Percentiles rank a stretch among this genome's conserved stretches.
Conservation (phyloP, 805 yeast genomes). For the Hemisphaericaspora nanyangensis region DNA sequence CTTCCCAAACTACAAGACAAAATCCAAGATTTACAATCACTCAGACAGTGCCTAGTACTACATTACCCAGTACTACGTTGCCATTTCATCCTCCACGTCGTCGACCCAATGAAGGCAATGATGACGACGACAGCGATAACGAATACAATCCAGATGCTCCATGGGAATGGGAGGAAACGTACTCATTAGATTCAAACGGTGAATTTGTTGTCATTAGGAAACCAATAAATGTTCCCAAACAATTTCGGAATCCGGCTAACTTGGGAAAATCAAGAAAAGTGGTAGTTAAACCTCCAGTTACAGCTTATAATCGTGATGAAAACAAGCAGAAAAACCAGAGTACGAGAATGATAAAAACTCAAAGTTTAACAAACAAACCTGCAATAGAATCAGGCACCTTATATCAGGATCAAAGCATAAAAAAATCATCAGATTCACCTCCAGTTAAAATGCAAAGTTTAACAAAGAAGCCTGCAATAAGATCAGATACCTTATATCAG, state of each 20-base stretch:
- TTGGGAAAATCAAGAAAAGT: slow-evolving; percentile 11
- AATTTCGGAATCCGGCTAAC: slow-evolving; percentile 9
- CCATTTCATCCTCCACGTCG: slow-evolving; percentile 1
- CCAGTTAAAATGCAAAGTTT: not conserved
- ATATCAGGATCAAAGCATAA: not conserved
- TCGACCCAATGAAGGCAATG: not conserved
- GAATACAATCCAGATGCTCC: slow-evolving; percentile 3
- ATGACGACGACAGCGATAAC: slow-evolving; percentile 5
- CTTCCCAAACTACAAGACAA: not conserved
- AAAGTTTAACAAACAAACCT: not conserved
- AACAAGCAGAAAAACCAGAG: not conserved
- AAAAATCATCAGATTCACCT: too few relatives aligned
- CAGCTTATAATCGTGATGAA: not conserved
- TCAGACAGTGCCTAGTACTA: not conserved
- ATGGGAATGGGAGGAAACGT: slow-evolving; percentile 21
- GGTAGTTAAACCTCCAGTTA: slow-evolving; percentile 9
- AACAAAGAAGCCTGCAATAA: not conserved
- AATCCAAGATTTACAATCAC: not conserved
- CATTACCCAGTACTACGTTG: not conserved
- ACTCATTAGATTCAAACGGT: slow-evolving; percentile 16
- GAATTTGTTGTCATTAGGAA: slow-evolving; percentile 14
- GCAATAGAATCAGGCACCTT: not conserved
- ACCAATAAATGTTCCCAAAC: slow-evolving; percentile 16
- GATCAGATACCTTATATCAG: not conserved
- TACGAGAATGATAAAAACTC: not conserved